These are phyloP conservation scores for Lotus japonicus DNA, from an alignment of 306 rosid species.

Conservation along the genomic window DNA sequence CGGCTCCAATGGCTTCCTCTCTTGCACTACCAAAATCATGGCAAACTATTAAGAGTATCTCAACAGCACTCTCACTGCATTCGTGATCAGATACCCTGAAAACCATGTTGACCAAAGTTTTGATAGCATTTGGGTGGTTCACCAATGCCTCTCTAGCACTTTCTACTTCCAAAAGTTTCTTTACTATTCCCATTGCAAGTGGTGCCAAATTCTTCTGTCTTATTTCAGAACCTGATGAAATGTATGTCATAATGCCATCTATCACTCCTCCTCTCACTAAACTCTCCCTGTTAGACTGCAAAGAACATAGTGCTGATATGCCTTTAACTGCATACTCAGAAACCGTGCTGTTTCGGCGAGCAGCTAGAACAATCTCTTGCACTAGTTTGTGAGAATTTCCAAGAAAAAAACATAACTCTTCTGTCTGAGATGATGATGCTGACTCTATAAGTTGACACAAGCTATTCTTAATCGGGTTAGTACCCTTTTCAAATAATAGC, in stretches of 20 bases:
- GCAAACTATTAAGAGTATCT: slow-evolving; percentile 44
- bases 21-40: slow-evolving; percentile 40
- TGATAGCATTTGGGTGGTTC: slow-evolving; percentile 35
- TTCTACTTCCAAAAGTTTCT: slow-evolving; percentile 48
- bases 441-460: slow-evolving; percentile 50
- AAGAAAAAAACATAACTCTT: slow-evolving; percentile 30
- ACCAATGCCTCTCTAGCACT: slow-evolving; percentile 50
- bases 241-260: slow-evolving; percentile 46
- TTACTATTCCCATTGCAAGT: slow-evolving; percentile 41
- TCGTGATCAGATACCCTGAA: slow-evolving; percentile 62
- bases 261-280: slow-evolving; percentile 50
- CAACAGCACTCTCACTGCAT: slow-evolving; percentile 69
- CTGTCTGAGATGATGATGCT: slow-evolving; percentile 36
- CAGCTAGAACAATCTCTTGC: slow-evolving; percentile 30
- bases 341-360: slow-evolving; percentile 25
- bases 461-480: slow-evolving; percentile 31
- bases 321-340: slow-evolving; percentile 58
- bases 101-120: slow-evolving; percentile 52
- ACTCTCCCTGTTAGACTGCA: slow-evolving; percentile 34
- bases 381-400: slow-evolving; percentile 40
- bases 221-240: slow-evolving; percentile 24
- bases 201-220: slow-evolving; percentile 28
- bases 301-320: slow-evolving; percentile 41
- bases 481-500: slow-evolving; percentile 43
- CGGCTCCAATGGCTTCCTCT: slow-evolving; percentile 58